phyloP scores from a whole-genome alignment of 23 red algal species.

The Gracilaria caudata region DNA sequence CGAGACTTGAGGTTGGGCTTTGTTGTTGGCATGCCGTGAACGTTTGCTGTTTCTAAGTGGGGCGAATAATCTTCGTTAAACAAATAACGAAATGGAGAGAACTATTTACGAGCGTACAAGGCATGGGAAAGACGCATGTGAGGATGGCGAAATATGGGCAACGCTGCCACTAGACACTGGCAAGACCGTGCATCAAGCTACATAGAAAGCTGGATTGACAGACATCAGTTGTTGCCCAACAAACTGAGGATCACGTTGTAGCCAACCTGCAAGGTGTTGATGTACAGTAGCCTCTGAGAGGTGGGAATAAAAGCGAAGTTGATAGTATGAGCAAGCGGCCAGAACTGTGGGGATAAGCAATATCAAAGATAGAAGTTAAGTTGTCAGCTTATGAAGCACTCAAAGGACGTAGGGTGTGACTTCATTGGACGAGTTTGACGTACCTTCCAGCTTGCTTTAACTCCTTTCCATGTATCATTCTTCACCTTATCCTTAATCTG shows the following conservation, averaged over 20 bases:
- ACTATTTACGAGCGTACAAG: constrained; percentile 19
- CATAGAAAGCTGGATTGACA: background rate
- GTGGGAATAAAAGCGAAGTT: constrained; percentile 92
- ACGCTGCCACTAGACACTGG: background rate
- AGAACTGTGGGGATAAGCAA: constrained; percentile 37
- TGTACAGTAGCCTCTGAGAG: constrained; percentile 94
- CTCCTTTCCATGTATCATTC: constrained; percentile 83
- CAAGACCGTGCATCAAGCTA: background rate
- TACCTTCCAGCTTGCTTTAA: constrained; percentile 96
- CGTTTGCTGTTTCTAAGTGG: background rate
- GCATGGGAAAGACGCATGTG: background rate
- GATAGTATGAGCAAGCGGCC: constrained; percentile 97
- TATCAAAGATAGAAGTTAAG: background rate
- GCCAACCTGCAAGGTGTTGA: constrained; percentile 94
- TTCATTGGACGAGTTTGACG: background rate
- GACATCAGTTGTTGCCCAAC: constrained; percentile 51
- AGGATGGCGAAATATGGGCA: background rate
- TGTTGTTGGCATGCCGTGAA: background rate
- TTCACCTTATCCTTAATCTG: constrained; percentile 81
- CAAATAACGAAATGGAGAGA: background rate
- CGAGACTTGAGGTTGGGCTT: background rate
- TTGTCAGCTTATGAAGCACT: background rate
- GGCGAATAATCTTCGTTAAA: background rate
- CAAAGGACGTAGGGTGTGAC: background rate
- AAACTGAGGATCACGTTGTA: constrained; percentile 70